Evolutionary conservation across 805 yeast species (phyloP).

Genomic region (Myxozyma neglecta): DNA sequence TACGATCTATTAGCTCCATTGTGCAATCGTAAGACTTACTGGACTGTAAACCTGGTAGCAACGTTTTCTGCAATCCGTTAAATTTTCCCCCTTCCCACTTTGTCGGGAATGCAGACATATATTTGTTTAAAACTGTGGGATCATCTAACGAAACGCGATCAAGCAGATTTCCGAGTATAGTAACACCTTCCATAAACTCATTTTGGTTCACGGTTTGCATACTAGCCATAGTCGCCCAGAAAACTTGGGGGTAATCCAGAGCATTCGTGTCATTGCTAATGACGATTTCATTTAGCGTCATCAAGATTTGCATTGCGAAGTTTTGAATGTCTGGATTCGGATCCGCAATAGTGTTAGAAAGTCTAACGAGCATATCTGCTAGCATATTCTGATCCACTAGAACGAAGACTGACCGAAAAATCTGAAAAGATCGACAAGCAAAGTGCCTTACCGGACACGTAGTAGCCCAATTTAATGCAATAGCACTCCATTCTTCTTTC

Average conservation of each 20-base stretch:
- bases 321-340: slow-evolving; percentile 89
- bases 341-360: slow-evolving; percentile 91
- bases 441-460: slow-evolving; percentile 95
- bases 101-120: slow-evolving; percentile 84
- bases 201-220: slow-evolving; percentile 86
- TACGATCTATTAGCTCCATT: slow-evolving; percentile 66
- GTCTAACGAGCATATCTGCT: slow-evolving; percentile 87
- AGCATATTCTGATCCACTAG: slow-evolving; percentile 84
- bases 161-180: slow-evolving; percentile 77
- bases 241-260: slow-evolving; percentile 86
- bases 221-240: slow-evolving; percentile 95
- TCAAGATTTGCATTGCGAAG: slow-evolving; percentile 92
- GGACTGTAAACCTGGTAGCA: slow-evolving; percentile 81
- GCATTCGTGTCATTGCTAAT: slow-evolving; percentile 81
- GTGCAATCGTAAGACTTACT: slow-evolving; percentile 77
- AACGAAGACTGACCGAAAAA: slow-evolving; percentile 79
- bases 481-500: slow-evolving; percentile 81
- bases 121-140: slow-evolving; percentile 78
- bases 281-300: slow-evolving; percentile 91
- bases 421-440: slow-evolving; percentile 94
- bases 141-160: slow-evolving; percentile 84
- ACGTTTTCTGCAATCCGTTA: slow-evolving; percentile 78
- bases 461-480: slow-evolving; percentile 90
- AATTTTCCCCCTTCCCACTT: slow-evolving; percentile 96
- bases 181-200: slow-evolving; percentile 84